Evolutionary conservation across 306 rosid genomes (phyloP).

Genomic region (Oxytropis ochrocephala): DNA sequence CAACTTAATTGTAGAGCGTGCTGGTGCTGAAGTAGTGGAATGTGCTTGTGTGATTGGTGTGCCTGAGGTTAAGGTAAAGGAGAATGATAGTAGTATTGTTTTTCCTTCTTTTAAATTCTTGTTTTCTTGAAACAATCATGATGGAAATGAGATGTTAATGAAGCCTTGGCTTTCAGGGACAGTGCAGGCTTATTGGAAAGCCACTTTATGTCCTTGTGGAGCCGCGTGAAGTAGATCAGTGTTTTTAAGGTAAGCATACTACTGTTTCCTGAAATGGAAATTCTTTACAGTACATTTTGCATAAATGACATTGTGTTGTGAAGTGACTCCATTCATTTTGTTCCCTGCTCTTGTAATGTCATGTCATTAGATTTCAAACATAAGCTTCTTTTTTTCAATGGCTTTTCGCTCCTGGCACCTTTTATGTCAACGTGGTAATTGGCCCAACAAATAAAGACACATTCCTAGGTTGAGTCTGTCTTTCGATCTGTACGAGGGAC

Average conservation of each 20-base stretch:
- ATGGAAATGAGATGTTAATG: conserved; percentile 14
- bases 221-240: conserved; percentile 58
- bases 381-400: not conserved
- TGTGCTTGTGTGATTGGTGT: conserved; percentile 94
- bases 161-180: conserved; percentile 53
- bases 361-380: not conserved
- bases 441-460: not conserved
- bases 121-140: not conserved
- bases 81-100: too few species aligned
- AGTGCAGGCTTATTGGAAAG: conserved; percentile 69
- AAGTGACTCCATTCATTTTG: conserved; percentile 7
- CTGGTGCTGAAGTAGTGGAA: conserved; percentile 85
- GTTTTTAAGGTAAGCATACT: conserved; percentile 47
- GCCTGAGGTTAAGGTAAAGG: conserved; percentile 92
- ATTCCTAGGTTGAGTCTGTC: conserved; percentile 16
- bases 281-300: conserved; percentile 1
- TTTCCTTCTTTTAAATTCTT: too few species aligned
- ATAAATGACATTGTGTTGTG: not conserved
- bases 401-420: conserved; percentile 16
- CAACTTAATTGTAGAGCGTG: conserved; percentile 58
- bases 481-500: not conserved
- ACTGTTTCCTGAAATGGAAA: conserved; percentile 5
- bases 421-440: conserved; percentile 5
- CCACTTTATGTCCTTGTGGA: conserved; percentile 90
- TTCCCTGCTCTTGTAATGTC: not conserved